These are phyloP conservation scores for Nepenthes gracilis DNA, from an alignment of 148 eudicot species.

Conservation along the genomic window DNA sequence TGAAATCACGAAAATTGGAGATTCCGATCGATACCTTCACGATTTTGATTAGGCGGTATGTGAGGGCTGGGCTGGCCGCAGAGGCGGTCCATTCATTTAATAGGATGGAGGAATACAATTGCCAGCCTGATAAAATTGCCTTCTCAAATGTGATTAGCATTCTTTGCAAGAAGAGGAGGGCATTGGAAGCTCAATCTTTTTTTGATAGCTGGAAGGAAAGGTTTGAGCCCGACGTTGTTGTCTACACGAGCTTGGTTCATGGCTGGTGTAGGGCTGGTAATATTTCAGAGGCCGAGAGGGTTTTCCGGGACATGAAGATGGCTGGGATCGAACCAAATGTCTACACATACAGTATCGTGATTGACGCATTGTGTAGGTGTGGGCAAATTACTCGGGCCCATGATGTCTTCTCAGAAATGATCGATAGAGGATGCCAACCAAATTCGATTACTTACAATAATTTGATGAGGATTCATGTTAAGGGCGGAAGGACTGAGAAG, in stretches of 20 bases:
- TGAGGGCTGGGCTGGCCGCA: conserved; percentile 54
- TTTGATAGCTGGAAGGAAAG: conserved; percentile 52
- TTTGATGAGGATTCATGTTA: conserved; percentile 83
- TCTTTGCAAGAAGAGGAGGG: conserved; percentile 60
- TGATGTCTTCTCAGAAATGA: conserved; percentile 87
- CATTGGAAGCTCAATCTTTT: conserved; percentile 66
- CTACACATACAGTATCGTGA: conserved; percentile 57
- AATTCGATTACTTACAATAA: conserved; percentile 77
- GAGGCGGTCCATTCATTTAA: conserved; percentile 69
- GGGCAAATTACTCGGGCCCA: conserved; percentile 83
- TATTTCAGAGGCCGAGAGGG: conserved; percentile 63
- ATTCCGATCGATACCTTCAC: conserved; percentile 41
- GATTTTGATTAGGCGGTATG: conserved; percentile 50
- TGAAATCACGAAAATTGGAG: conserved; percentile 31
- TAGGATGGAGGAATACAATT: conserved; percentile 81
- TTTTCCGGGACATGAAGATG: conserved; percentile 68
- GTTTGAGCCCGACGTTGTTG: conserved; percentile 58
- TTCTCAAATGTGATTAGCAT: conserved; percentile 43
- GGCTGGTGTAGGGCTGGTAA: conserved; percentile 82
- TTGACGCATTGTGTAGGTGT: conserved; percentile 74
- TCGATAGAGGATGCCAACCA: conserved; percentile 58
- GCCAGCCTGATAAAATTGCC: conserved; percentile 42
- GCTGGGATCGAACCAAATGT: conserved; percentile 75
- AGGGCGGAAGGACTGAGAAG: conserved; percentile 57
- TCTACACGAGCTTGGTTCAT: conserved; percentile 64